Base-by-base conservation (phyloP, 495 filamentous ascomycete genomes). In the Cudoniella acicularis region DNA sequence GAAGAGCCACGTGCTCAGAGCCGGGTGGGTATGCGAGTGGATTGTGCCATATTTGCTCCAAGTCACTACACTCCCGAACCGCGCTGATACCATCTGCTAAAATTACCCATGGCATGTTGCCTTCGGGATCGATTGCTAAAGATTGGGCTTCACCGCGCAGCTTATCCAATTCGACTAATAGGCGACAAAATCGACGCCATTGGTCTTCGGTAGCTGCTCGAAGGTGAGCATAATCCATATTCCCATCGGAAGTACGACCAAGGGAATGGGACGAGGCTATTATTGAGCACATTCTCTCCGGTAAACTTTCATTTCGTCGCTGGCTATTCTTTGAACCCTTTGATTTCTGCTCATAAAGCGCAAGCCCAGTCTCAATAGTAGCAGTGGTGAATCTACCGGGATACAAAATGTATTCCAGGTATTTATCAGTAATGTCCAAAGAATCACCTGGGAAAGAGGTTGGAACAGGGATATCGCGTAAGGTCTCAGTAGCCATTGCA, bases 161-260 rank as follows among this genome's bases (percentile, higher is more conserved):
- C 59, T 87, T 91, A 66, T 99, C 88, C 21, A 99, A 79, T 67
- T 98, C 92, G 11, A 84, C 76, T 49, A 92, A 79, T 21, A 97
- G 79, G 42, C 92, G 86, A 74, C 89, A 94, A 72, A 94, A 95
- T 46, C 90, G 80, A 43, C 87, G 83, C 95, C 94, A 98, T 66
- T 97, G 92, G 9, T 85, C 76, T 67, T 92, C 85, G 42, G 86
- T 86, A 26, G 87, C 84, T 25, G 73, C 71, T 43, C 85, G 79
- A 69, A 88, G 92, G 43, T 85, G 81, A 13, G 84, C 78, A 59
- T 88, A 89, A 59, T 94, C 87, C 66, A 87, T 81, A n/a, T 79
- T 80, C 6, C 85, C 85, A 6, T 83, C 77, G 21, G 81, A 75
- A 24, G 73, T 79, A 56, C 79, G 83, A 16, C 79, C 76, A 18